A percentile compares a stretch with the other conserved stretches of the same genome.
Conservation (phyloP, 495 filamentous ascomycete genomes). For the Aspergillus funiculosus region DNA sequence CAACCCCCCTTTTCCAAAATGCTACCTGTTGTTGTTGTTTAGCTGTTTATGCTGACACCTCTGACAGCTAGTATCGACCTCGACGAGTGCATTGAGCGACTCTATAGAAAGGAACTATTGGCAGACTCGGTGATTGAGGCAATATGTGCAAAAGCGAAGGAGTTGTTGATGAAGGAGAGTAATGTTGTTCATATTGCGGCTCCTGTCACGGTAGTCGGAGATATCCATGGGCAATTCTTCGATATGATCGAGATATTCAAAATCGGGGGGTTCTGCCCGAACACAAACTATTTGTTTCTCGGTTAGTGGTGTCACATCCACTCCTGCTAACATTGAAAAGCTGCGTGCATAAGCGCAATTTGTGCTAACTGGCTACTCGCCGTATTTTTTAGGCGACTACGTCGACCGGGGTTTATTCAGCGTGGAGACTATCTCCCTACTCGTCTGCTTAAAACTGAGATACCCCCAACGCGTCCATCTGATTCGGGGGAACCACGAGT, state of each 20-base stretch:
- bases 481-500: conserved; percentile 96
- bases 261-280: conserved; percentile 91
- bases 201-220: conserved; percentile 96
- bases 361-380: background rate
- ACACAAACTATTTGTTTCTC: conserved; percentile 96
- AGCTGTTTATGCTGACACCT: conserved; percentile 2
- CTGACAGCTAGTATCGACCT: conserved; percentile 84
- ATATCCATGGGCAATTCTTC: conserved; percentile 98
- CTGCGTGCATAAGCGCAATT: background rate
- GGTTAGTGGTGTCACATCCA: conserved; percentile 61
- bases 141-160: conserved; percentile 98
- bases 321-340: background rate
- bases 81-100: conserved; percentile 92
- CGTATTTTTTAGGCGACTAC: conserved; percentile 66
- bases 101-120: conserved; percentile 93
- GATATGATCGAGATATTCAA: conserved; percentile 99
- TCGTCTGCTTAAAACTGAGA: conserved; percentile 89
- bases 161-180: conserved; percentile 98
- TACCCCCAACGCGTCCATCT: conserved; percentile 89
- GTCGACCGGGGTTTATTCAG: conserved; percentile 96
- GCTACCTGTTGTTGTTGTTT: background rate
- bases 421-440: conserved; percentile 93
- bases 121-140: conserved; percentile 98
- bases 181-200: conserved; percentile 97
- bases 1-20: background rate